Evolutionary conservation across 768 basidiomycete species (phyloP).

Genomic region (Brasilioporus rufonigricans): DNA sequence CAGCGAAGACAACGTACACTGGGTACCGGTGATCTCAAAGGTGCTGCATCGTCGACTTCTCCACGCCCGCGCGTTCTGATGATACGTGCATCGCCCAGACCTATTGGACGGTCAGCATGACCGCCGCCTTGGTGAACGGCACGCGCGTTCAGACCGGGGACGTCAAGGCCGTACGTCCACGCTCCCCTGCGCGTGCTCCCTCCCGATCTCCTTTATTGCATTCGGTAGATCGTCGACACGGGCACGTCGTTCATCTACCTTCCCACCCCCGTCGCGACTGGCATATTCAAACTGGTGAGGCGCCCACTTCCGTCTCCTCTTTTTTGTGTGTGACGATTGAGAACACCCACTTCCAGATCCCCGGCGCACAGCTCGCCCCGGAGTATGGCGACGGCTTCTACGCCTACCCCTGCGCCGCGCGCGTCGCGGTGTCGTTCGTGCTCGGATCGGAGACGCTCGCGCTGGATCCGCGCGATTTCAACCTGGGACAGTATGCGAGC

Average conservation of each 20-base stretch:
- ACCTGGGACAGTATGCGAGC: conserved; percentile 42
- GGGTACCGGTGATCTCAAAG: conserved; percentile 39
- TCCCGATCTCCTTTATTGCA: neutral
- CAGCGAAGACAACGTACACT: conserved; percentile 21
- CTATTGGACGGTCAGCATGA: conserved; percentile 59
- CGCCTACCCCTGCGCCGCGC: conserved; percentile 49
- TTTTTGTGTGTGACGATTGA: neutral
- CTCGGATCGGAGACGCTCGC: conserved; percentile 43
- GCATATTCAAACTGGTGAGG: conserved; percentile 47
- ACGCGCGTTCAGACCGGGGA: conserved; percentile 5
- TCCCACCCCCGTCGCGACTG: conserved; percentile 39
- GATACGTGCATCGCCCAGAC: conserved; percentile 37
- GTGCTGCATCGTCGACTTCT: conserved; percentile 17
- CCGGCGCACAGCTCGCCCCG: conserved; percentile 39
- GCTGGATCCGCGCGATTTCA: conserved; percentile 52
- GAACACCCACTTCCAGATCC: conserved; percentile 40
- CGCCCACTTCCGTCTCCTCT: neutral
- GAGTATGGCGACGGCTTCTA: conserved; percentile 52
- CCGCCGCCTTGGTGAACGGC: conserved; percentile 39
- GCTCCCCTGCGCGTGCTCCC: neutral
- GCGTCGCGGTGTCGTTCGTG: conserved; percentile 38
- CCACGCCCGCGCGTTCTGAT: neutral
- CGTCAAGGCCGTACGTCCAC: conserved; percentile 16
- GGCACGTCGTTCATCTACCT: conserved; percentile 67
- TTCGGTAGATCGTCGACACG: conserved; percentile 62